Evolutionary conservation across 306 rosid species (phyloP).

Genomic region (Corylus heterophylla): DNA sequence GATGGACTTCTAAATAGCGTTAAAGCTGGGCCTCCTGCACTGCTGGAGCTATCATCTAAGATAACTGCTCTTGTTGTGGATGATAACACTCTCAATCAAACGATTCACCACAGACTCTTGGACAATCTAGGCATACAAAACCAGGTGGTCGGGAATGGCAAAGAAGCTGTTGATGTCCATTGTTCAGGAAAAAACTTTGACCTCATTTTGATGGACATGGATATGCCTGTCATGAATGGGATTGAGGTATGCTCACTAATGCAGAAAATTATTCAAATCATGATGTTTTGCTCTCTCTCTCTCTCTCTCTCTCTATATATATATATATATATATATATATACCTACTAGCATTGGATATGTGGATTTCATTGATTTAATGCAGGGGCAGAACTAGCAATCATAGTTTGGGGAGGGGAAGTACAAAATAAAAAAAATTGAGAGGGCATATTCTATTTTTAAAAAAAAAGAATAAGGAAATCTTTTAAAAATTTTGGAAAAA

Average conservation of each 20-base stretch:
- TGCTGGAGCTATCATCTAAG: neutral
- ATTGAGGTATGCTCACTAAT: constrained; percentile 47
- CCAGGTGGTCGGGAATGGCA: constrained; percentile 61
- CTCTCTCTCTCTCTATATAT: no score
- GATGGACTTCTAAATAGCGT: neutral
- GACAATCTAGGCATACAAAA: constrained; percentile 49
- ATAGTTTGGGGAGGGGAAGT: no score
- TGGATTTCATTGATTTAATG: no score
- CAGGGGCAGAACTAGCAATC: no score
- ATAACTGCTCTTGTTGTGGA: constrained; percentile 78
- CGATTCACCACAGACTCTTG: constrained; percentile 53
- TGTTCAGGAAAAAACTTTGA: constrained; percentile 54
- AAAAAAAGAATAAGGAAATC: no score
- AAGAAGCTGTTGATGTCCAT: constrained; percentile 76
- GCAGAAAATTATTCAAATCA: no score
- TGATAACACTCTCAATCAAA: constrained; percentile 45
- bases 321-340: no score
- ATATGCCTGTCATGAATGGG: constrained; percentile 92
- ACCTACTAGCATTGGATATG: no score
- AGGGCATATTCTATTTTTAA: no score
- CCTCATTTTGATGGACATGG: constrained; percentile 87
- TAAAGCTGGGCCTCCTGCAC: neutral
- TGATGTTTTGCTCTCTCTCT: no score
- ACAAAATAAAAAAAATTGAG: no score
- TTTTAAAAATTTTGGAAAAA: no score